Evolutionary conservation across 352 stramenopile species (phyloP).

Genomic region (Globisporangium okanoganense): DNA sequence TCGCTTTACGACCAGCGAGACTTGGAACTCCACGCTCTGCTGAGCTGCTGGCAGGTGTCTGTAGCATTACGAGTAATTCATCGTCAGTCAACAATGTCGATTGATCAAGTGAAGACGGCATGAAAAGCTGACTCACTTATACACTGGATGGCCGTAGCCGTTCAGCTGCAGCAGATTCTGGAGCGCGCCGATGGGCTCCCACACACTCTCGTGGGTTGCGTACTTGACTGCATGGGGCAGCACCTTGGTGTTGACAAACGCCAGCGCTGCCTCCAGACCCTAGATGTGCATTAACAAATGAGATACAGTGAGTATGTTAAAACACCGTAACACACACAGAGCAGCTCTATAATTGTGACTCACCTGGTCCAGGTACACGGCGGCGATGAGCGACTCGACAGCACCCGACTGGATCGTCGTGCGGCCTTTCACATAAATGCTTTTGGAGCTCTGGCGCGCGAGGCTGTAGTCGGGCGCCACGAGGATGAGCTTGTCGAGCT

Average conservation of each 20-base stretch:
- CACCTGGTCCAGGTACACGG: constrained; percentile 73
- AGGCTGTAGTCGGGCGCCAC: constrained; percentile 45
- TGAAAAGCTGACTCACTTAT: constrained; percentile 40
- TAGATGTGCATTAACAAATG: background rate
- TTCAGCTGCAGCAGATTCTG: constrained; percentile 69
- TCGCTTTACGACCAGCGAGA: constrained; percentile 63
- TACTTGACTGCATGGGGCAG: constrained; percentile 51
- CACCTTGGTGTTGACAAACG: constrained; percentile 63
- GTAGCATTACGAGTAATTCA: background rate
- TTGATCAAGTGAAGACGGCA: background rate
- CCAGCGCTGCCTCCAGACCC: constrained; percentile 59
- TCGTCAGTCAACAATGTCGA: background rate
- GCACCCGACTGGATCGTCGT: constrained; percentile 72
- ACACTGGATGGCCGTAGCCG: constrained; percentile 54
- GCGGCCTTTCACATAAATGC: constrained; percentile 42
- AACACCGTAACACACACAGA: background rate
- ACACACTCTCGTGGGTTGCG: constrained; percentile 46
- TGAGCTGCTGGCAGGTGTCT: constrained; percentile 55
- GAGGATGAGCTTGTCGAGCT: constrained; percentile 59
- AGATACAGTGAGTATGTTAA: background rate
- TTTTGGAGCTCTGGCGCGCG: constrained; percentile 19
- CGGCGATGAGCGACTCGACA: constrained; percentile 74
- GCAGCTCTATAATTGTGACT: constrained; percentile 1
- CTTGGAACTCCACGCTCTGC: constrained; percentile 39
- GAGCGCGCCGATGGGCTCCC: constrained; percentile 57